Percentiles rank a stretch among this genome's conserved stretches.
Conservation (phyloP, 495 filamentous ascomycete genomes). For the Aspergillus wentii region DNA sequence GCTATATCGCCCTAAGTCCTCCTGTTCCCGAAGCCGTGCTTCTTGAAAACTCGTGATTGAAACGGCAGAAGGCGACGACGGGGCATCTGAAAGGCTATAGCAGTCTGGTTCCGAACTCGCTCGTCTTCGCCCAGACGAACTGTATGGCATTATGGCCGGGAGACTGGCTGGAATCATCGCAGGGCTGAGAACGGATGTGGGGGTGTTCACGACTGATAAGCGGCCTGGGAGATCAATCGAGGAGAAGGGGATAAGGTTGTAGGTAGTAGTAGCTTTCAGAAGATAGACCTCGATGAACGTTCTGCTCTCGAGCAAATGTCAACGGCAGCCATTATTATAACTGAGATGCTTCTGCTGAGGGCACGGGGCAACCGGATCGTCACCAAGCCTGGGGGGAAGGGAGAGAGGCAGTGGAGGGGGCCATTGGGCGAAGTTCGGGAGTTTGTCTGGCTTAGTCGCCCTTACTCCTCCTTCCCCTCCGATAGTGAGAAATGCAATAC, state of each 20-base stretch:
- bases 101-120: constrained; percentile 29
- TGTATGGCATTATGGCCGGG: constrained; percentile 15
- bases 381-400: too few relatives aligned
- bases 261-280: not conserved
- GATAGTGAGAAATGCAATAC: too few relatives aligned
- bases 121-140: constrained; percentile 41
- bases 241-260: not conserved
- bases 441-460: too few relatives aligned
- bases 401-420: too few relatives aligned
- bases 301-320: too few relatives aligned
- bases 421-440: too few relatives aligned
- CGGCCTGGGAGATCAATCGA: not conserved
- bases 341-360: too few relatives aligned
- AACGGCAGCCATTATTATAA: too few relatives aligned
- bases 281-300: not conserved
- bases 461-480: too few relatives aligned
- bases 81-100: constrained; percentile 31
- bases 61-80: constrained; percentile 21
- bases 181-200: constrained; percentile 19
- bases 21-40: constrained; percentile 25
- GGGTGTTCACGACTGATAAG: constrained; percentile 18
- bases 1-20: constrained; percentile 42
- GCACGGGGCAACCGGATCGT: too few relatives aligned
- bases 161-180: constrained; percentile 29
- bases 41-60: constrained; percentile 34